Percentiles rank a stretch among this genome's conserved stretches.
phyloP scores from a whole-genome alignment of 176 grass and related monocot species.

The Oryza rufipogon region DNA sequence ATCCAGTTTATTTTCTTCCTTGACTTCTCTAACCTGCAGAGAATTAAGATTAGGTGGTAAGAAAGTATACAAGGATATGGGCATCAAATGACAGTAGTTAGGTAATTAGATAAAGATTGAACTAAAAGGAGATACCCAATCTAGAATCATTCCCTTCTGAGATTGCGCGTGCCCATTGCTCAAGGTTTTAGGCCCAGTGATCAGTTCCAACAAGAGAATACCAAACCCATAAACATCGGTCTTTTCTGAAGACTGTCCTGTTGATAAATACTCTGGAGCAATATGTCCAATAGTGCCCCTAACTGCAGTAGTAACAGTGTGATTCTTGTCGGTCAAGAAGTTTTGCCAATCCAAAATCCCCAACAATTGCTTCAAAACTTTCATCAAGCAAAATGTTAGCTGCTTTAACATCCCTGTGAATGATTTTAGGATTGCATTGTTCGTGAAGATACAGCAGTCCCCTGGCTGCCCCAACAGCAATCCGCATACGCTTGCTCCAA shows the following conservation, averaged over 20 bases:
- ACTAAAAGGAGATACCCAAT: conserved; percentile 66
- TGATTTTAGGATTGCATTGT: conserved; percentile 98
- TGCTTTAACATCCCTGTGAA: conserved; percentile 95
- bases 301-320: conserved; percentile 91
- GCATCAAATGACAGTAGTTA: not conserved
- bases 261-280: conserved; percentile 97
- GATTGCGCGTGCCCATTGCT: conserved; percentile 69
- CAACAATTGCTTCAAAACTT: conserved; percentile 88
- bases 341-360: conserved; percentile 97
- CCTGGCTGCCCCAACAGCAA: conserved; percentile 86
- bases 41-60: conserved; percentile 2
- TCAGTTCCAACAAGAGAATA: conserved; percentile 88
- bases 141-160: conserved; percentile 95
- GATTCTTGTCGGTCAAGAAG: conserved; percentile 92
- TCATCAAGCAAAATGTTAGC: conserved; percentile 96
- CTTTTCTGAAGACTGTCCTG: conserved; percentile 95
- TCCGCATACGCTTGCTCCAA: conserved; percentile 84
- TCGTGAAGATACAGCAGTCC: conserved; percentile 94
- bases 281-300: conserved; percentile 93
- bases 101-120: conserved; percentile 7
- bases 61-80: not conserved
- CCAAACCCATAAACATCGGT: conserved; percentile 98
- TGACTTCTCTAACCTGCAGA: conserved; percentile 75
- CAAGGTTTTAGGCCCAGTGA: conserved; percentile 86
- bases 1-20: conserved; percentile 67